A percentile compares a stretch with the other conserved stretches of the same genome.
Conservation (phyloP, 2,329 filamentous ascomycete species). For the Exophiala sp. region DNA sequence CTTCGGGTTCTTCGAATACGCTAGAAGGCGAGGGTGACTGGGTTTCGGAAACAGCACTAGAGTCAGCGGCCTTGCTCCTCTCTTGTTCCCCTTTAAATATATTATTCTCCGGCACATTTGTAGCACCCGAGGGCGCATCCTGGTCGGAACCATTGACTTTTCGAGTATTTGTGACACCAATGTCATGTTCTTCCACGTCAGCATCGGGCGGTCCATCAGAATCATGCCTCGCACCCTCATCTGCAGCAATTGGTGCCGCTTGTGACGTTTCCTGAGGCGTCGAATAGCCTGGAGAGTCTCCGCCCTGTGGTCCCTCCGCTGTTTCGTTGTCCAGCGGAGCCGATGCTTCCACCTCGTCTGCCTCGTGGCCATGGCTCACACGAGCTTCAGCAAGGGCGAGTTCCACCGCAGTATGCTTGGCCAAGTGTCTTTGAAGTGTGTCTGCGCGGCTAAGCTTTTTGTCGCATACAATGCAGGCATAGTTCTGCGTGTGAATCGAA, state of each 20-base stretch:
- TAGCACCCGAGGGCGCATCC: no score
- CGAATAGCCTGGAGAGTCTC: conserved; percentile 1
- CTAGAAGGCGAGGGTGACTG: conserved; percentile 3
- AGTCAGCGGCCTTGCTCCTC: no score
- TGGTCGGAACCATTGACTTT: no score
- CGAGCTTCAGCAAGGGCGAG: conserved; percentile 10
- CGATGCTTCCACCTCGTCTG: not conserved
- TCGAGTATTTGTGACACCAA: not conserved
- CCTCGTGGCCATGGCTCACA: not conserved
- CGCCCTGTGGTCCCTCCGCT: not conserved
- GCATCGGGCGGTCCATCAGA: not conserved
- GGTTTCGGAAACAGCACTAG: no score
- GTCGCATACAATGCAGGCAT: conserved; percentile 18
- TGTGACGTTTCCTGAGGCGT: conserved; percentile 3
- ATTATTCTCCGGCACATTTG: no score
- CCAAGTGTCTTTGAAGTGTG: conserved; percentile 14
- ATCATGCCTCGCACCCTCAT: not conserved
- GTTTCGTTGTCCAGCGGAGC: not conserved
- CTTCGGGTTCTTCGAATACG: conserved; percentile 10
- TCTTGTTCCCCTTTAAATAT: no score
- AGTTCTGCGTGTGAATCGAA: conserved; percentile 11
- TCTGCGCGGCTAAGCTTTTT: conserved; percentile 16
- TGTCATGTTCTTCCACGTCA: not conserved
- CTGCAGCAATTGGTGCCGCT: not conserved
- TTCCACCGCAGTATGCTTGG: conserved; percentile 12